Conservation (phyloP, 2,329 filamentous ascomycete species). For the Cordyceps militaris region DNA sequence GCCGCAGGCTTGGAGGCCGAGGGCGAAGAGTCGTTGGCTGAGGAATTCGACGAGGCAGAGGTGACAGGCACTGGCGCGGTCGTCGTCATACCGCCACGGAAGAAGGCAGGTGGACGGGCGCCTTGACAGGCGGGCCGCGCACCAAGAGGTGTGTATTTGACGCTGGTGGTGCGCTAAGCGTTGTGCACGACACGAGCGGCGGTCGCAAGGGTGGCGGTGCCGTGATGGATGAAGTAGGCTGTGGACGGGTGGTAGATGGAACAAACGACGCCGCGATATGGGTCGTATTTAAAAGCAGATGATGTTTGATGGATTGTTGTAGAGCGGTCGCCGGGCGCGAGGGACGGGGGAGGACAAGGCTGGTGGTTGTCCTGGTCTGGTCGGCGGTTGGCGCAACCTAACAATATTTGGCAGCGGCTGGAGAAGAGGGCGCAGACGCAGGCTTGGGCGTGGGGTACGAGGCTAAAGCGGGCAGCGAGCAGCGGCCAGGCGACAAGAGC, state of each 20-base stretch:
- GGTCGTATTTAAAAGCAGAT: not conserved
- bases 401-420: slow-evolving; percentile 8
- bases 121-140: slow-evolving; percentile 11
- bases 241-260: not conserved
- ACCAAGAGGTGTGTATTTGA: slow-evolving; percentile 9
- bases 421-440: slow-evolving; percentile 11
- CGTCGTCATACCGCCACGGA: slow-evolving; percentile 25
- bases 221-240: not conserved
- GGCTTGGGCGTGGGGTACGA: slow-evolving; percentile 5
- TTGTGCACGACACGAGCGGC: not conserved
- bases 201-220: slow-evolving; percentile 1
- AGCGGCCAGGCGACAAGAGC: not conserved
- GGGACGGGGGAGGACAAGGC: not conserved
- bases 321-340: not conserved
- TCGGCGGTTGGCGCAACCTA: slow-evolving; percentile 8
- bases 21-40: slow-evolving; percentile 40
- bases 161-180: not conserved
- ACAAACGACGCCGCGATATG: not conserved
- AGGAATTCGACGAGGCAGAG: slow-evolving; percentile 47
- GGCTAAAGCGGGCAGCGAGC: not conserved
- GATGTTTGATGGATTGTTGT: not conserved
- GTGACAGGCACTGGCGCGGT: slow-evolving; percentile 51
- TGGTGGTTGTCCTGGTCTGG: not conserved
- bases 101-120: slow-evolving; percentile 5
- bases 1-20: slow-evolving; percentile 44